Base-by-base conservation (phyloP, 441 rosid genomes). In the Populus hybrid region DNA sequence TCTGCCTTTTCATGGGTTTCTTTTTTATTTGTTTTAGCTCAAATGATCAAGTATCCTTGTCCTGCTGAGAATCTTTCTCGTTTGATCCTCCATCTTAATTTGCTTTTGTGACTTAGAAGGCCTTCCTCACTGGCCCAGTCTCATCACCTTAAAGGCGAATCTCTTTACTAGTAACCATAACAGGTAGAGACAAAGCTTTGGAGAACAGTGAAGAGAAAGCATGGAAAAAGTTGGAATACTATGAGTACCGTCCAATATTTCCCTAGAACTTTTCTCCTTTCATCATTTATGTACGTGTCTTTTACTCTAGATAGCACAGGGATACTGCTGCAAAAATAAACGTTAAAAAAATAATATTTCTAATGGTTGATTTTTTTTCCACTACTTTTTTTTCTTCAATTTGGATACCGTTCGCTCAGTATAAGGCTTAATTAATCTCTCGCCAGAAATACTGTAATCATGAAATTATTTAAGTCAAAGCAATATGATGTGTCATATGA, bases 391-490 rank as follows among this genome's bases (percentile, higher is more conserved):
- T 35, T 35, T 68, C 71, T 35, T 67, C 71, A 78, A 76, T 29
- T 29, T 29, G 31, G 31, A 29, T 29, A 29, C 31, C 31, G 31
- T 29, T 29, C 31, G 31, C 31, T 29, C 31, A 29, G 31, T 29
- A 29, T 3, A 29, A 29, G 31, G 3, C 31, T 29, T 29, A 29
- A 29, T 29, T 29, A 29, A 29, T 29, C 3, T 29, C 31, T 29
- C 31, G 3, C 31, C 69, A 71, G 59, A 78, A 81, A 76, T 64
- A 59, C 42, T 66, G 72, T 76, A 83, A 86, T 88, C 76, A 88
- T 88, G 84, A 75, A 73, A 73, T 73, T n/a, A 71, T 64, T 80
- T 83, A 86, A 88, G 86, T 88, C 89, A 86, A 73, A 64, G 8
- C 31, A 72, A 56, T n/a, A 86, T 86, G 81, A 86, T 84, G 78